Conservation (phyloP, 2,329 filamentous ascomycete genomes). For the Fusarium nurragi region DNA sequence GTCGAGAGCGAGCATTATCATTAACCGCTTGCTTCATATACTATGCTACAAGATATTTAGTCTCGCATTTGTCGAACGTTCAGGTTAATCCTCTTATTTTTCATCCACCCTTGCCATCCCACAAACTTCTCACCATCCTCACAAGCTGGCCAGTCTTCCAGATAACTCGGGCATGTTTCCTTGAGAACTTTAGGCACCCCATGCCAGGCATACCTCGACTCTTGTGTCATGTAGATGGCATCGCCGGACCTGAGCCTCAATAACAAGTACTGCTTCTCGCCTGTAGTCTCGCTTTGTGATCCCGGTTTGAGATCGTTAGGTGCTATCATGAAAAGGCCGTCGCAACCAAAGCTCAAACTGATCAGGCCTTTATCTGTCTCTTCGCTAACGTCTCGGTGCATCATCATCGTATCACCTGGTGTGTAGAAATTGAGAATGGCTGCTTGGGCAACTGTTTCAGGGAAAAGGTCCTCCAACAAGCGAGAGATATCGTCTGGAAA, state of each 20-base stretch:
- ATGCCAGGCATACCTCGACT: constrained; percentile 91
- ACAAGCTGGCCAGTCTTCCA: constrained; percentile 76
- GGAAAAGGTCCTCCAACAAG: constrained; percentile 77
- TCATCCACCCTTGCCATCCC: constrained; percentile 88
- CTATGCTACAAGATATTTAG: too few relatives aligned
- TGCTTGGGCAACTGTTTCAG: constrained; percentile 80
- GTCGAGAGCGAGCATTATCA: too few relatives aligned
- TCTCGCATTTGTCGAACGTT: constrained; percentile 91
- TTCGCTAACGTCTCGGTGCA: constrained; percentile 95
- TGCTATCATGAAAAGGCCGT: constrained; percentile 86
- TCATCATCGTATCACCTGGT: constrained; percentile 87
- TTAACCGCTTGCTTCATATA: too few relatives aligned
- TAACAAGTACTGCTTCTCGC: constrained; percentile 62
- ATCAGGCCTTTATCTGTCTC: constrained; percentile 80
- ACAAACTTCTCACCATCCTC: constrained; percentile 63
- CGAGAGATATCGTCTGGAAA: constrained; percentile 79
- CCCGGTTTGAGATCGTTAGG: constrained; percentile 55
- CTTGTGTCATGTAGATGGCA: constrained; percentile 86
- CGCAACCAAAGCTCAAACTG: constrained; percentile 89
- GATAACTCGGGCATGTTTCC: constrained; percentile 78
- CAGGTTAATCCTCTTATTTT: constrained; percentile 85
- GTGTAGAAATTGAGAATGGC: constrained; percentile 95
- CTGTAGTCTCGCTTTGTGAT: constrained; percentile 32
- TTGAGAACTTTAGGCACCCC: constrained; percentile 88
- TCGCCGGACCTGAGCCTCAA: constrained; percentile 84